Evolutionary conservation across 495 filamentous ascomycete species (phyloP).

Genomic region (Penicillium atrosanguineum): DNA sequence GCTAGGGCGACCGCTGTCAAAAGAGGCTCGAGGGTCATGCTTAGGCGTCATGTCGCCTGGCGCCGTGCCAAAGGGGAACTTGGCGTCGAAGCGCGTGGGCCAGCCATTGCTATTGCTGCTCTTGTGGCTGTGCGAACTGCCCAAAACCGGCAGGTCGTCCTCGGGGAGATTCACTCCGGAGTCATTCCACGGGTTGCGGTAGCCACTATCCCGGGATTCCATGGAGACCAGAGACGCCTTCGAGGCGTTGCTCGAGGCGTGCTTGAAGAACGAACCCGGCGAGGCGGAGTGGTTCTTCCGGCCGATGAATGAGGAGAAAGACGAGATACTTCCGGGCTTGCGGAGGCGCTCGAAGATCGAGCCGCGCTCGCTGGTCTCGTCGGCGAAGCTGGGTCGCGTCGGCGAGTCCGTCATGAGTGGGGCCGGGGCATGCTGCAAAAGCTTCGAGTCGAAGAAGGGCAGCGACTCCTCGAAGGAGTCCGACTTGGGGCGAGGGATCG

Average conservation of each 20-base stretch:
- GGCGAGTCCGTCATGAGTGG: slow-evolving; percentile 81
- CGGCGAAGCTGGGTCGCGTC: slow-evolving; percentile 70
- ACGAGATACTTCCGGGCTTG: slow-evolving; percentile 90
- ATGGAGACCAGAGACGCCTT: slow-evolving; percentile 92
- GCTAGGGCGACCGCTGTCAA: slow-evolving; percentile 85
- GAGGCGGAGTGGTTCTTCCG: slow-evolving; percentile 90
- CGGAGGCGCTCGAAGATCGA: slow-evolving; percentile 85
- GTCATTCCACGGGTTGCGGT: slow-evolving; percentile 96
- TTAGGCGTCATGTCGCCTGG: slow-evolving; percentile 80
- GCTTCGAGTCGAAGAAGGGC: slow-evolving; percentile 93
- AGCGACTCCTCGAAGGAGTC: slow-evolving; percentile 97
- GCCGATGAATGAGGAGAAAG: slow-evolving; percentile 87
- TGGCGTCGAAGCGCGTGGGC: slow-evolving; percentile 59
- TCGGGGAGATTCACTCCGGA: slow-evolving; percentile 89
- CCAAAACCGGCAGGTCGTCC: slow-evolving; percentile 69
- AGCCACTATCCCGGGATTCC: slow-evolving; percentile 87
- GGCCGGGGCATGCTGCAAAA: slow-evolving; percentile 85
- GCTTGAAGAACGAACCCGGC: slow-evolving; percentile 82
- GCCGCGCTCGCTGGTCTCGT: slow-evolving; percentile 74
- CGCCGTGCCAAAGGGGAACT: slow-evolving; percentile 65
- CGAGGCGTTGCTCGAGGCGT: slow-evolving; percentile 88
- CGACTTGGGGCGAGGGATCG: slow-evolving; percentile 92
- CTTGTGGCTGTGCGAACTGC: slow-evolving; percentile 54
- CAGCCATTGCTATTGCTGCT: slow-evolving; percentile 62
- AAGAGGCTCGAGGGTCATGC: slow-evolving; percentile 75